Evolutionary conservation across 495 filamentous ascomycete species (phyloP).

Genomic region (Podospora pseudocomata): DNA sequence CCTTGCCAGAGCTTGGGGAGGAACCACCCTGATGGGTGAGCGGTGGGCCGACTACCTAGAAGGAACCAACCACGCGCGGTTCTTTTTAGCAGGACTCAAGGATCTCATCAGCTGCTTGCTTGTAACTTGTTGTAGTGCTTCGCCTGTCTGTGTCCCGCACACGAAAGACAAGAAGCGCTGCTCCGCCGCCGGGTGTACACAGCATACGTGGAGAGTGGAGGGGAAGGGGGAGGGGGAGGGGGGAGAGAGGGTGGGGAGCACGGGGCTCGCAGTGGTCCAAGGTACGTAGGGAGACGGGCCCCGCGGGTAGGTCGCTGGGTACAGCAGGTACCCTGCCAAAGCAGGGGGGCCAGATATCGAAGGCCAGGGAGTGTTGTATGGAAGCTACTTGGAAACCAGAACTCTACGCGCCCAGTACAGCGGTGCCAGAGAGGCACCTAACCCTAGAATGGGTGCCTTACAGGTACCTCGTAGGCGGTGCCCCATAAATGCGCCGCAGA

Average conservation of each 20-base stretch:
- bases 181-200: slow-evolving; percentile 3
- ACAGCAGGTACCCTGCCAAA: not conserved
- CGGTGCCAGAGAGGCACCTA: slow-evolving; percentile 1
- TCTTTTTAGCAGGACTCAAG: slow-evolving; percentile 9
- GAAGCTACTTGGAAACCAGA: not conserved
- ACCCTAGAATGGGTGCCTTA: slow-evolving; percentile 1
- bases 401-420: not conserved
- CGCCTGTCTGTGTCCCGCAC: slow-evolving; percentile 11
- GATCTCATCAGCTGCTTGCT: slow-evolving; percentile 10
- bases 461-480: not conserved
- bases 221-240: not conserved
- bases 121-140: slow-evolving; percentile 6
- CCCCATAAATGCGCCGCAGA: not conserved
- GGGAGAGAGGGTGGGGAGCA: not conserved
- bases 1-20: not conserved
- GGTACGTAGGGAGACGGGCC: not conserved
- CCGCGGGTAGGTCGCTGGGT: not conserved
- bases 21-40: slow-evolving; percentile 4
- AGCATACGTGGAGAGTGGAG: slow-evolving; percentile 3
- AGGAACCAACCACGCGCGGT: slow-evolving; percentile 10
- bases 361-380: not conserved
- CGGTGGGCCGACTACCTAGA: not conserved
- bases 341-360: not conserved
- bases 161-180: not conserved
- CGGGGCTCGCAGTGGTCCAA: not conserved